Percentiles rank a stretch among this genome's conserved stretches.
phyloP scores from a whole-genome alignment of 2,329 filamentous ascomycete genomes.

The Sporothrix globosa region DNA sequence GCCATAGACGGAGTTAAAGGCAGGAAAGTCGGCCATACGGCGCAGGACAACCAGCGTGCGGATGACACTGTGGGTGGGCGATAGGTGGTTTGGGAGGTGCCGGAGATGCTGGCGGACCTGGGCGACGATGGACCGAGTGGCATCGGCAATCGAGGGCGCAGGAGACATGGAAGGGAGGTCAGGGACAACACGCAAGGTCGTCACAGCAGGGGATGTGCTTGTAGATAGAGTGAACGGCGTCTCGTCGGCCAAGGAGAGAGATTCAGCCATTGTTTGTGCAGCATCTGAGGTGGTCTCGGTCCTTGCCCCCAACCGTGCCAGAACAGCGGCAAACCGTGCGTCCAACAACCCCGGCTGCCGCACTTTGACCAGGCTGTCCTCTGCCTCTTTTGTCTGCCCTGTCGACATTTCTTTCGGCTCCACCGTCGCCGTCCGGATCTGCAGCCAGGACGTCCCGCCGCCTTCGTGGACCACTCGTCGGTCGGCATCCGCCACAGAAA shows the following conservation, averaged over 20 bases:
- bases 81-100: conserved; percentile 39
- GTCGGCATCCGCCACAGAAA: conserved; percentile 62
- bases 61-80: conserved; percentile 51
- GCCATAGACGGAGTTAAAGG: conserved; percentile 76
- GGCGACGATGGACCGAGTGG: conserved; percentile 54
- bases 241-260: neutral
- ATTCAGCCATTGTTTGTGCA: neutral
- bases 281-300: too few species aligned
- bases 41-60: conserved; percentile 71
- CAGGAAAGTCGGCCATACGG: conserved; percentile 76
- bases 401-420: conserved; percentile 45
- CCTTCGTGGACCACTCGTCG: conserved; percentile 64
- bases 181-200: conserved; percentile 42
- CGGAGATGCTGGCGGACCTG: conserved; percentile 50
- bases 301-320: conserved; percentile 42
- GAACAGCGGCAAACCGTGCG: conserved; percentile 54
- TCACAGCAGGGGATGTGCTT: neutral
- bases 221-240: neutral
- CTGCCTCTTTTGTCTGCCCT: conserved; percentile 29
- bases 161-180: conserved; percentile 31
- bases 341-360: conserved; percentile 71
- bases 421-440: conserved; percentile 61
- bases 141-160: conserved; percentile 46
- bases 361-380: conserved; percentile 40
- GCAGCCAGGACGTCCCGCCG: conserved; percentile 76